Evolutionary conservation across 805 yeast genomes (phyloP).

Genomic region (Candida khao-thaluensis): DNA sequence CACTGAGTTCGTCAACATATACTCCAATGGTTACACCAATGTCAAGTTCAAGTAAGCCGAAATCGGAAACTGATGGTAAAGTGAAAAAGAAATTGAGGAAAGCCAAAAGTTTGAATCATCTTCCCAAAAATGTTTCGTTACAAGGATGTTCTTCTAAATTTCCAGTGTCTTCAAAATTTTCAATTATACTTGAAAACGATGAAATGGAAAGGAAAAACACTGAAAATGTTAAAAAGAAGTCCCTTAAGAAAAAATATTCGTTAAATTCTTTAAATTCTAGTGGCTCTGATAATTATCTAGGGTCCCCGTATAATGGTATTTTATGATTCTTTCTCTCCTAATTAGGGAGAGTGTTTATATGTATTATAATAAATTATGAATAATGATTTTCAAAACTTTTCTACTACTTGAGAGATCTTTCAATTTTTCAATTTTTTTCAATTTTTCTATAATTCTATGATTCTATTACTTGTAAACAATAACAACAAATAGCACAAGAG

Average conservation of each 20-base stretch:
- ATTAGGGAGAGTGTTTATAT: background rate
- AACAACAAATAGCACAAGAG: no score
- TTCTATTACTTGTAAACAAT: no score
- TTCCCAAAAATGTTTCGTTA: conserved; percentile 2
- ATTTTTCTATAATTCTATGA: no score
- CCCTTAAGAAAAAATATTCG: background rate
- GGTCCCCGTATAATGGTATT: conserved; percentile 1
- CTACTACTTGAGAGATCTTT: no score
- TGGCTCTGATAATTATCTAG: conserved; percentile 1
- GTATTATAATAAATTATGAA: conserved; percentile 1
- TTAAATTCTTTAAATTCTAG: no score
- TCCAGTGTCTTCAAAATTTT: conserved; percentile 2
- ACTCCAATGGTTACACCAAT: background rate
- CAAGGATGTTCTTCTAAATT: conserved; percentile 11
- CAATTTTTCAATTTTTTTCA: no score
- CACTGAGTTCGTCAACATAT: background rate
- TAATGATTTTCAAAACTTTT: no score
- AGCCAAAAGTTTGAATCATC: conserved; percentile 6
- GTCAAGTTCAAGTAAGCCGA: background rate
- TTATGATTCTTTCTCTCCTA: conserved; percentile 1
- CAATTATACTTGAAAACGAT: conserved; percentile 10
- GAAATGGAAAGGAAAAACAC: conserved; percentile 1
- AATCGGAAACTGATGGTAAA: conserved; percentile 2
- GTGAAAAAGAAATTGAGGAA: conserved; percentile 7
- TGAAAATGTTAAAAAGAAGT: conserved; percentile 1